Conservation (phyloP, 2,329 filamentous ascomycete species). For the Penicillium polonicum region DNA sequence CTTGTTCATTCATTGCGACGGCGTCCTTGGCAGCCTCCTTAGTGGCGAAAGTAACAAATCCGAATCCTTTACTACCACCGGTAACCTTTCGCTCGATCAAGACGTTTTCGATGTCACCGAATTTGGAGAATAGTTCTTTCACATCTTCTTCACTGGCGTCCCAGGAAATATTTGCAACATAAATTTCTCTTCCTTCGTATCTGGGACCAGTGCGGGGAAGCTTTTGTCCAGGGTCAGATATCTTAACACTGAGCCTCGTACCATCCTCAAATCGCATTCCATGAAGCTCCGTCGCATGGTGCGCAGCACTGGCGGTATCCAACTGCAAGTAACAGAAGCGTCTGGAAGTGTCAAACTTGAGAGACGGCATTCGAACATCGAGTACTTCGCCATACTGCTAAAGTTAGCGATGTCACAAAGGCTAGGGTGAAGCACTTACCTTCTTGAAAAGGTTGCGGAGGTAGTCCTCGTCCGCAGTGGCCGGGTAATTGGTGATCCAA, state of each 20-base stretch:
- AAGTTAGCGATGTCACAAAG: conserved; percentile 14
- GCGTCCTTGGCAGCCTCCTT: conserved; percentile 67
- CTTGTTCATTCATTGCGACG: conserved; percentile 67
- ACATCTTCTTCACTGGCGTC: conserved; percentile 67
- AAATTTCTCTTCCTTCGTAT: conserved; percentile 84
- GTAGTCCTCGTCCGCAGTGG: conserved; percentile 49
- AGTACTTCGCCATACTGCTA: conserved; percentile 72
- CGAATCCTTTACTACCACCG: conserved; percentile 72
- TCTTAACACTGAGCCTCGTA: conserved; percentile 71
- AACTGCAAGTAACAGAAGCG: conserved; percentile 98
- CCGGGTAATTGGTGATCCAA: conserved; percentile 86
- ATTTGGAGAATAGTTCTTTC: conserved; percentile 67
- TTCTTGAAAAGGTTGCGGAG: conserved; percentile 59
- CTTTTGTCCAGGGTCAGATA: conserved; percentile 77
- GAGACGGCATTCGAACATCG: conserved; percentile 82
- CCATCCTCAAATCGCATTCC: conserved; percentile 67
- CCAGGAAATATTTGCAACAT: conserved; percentile 68
- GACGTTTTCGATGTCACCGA: conserved; percentile 71
- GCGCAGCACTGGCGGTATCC: conserved; percentile 64
- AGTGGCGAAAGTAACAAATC: conserved; percentile 73
- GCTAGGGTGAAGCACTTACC: conserved; percentile 30
- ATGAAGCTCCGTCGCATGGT: conserved; percentile 70
- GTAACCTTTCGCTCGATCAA: conserved; percentile 67
- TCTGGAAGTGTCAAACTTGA: conserved; percentile 83
- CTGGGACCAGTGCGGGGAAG: conserved; percentile 76